Conservation (phyloP, 257 asterid species). For the Apocynum venetum region DNA sequence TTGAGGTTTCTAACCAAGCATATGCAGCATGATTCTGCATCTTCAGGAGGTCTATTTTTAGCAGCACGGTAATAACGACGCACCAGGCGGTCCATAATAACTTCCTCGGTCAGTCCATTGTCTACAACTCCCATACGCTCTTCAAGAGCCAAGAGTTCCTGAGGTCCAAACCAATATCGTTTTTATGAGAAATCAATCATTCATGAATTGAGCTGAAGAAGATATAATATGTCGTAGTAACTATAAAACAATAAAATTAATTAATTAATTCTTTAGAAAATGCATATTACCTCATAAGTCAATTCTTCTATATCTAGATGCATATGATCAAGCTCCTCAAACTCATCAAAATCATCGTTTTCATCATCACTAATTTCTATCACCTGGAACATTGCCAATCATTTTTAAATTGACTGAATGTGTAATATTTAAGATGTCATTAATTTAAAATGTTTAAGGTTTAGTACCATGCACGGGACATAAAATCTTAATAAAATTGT, state of each 20-base stretch:
- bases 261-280: neutral
- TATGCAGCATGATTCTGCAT: neutral
- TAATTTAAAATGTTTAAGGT: too few species aligned
- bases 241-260: too few species aligned
- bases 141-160: neutral
- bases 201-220: neutral
- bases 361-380: neutral
- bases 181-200: neutral
- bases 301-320: neutral
- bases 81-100: neutral
- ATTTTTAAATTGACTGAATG: too few species aligned
- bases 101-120: neutral
- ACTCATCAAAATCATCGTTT: too few species aligned
- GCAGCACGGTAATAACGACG: too few species aligned
- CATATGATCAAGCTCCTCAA: neutral
- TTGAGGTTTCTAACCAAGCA: neutral
- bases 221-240: neutral
- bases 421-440: too few species aligned
- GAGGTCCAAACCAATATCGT: neutral
- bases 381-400: neutral
- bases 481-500: neutral
- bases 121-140: neutral
- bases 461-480: neutral
- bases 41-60: neutral
- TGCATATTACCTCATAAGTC: slow-evolving; percentile 14